Evolutionary conservation across 495 filamentous ascomycete genomes (phyloP), one percentile per base, ranked within the genome.

Genomic region (Venustampulla echinocandica): DNA sequence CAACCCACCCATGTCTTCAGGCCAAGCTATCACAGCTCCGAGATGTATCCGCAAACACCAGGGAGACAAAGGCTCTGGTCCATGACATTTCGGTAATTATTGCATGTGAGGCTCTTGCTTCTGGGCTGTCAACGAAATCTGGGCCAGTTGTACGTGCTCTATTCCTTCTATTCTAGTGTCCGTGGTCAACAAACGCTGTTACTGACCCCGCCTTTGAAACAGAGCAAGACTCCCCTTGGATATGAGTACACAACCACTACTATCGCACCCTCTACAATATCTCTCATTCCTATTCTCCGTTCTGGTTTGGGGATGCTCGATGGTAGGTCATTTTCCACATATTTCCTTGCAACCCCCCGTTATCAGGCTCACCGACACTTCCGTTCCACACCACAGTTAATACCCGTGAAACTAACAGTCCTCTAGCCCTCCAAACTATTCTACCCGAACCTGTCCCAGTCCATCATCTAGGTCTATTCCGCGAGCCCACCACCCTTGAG

Each of bases 381-480:
- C 37, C 27, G 32, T 49, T 42, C 11, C 24, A 25, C 28, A 17
- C n/a, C 47, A n/a, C 36, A 47, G 22, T 24, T 46, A 22, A 28
- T 13, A 15, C 44, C 32, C 45, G 44, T 49, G 15, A 28, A 14
- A 28, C 41, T 23, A 54, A 53, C 27, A 41, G 5, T 21, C 6
- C 7, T 9, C 17, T 37, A 87, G 90, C 90, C 2, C 65, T 95
- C 22, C 80, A 87, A 69, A 79, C 78, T 49, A 71, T 97, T 56
- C 85, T 97, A 46, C 90, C 90, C 2, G 61, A 63, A 41, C 73
- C 89, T 2, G 84, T 87, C 25, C 82, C 90, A 13, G 77, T 97
- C 53, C 86, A 97, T 67, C 90, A 97, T 64, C 81, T 97, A 18
- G 90, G 90, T 35, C 80, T 97, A 50, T 97, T 85, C 69, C 84